A percentile compares a stretch with the other conserved stretches of the same genome.
Evolutionary conservation across 148 eudicot genomes (phyloP).

Genomic region (Gaultheria prostrata): DNA sequence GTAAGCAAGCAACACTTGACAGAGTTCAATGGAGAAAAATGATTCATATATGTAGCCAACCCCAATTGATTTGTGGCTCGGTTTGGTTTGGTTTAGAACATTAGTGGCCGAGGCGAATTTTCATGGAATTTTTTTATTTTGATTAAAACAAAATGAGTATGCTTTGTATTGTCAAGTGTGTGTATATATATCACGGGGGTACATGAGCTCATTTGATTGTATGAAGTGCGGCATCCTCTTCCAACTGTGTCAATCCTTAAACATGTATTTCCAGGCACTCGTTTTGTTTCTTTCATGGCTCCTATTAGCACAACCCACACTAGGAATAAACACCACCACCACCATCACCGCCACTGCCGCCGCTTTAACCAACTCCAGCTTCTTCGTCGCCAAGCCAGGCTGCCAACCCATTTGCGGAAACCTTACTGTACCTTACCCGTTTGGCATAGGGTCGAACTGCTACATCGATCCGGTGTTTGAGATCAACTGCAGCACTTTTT

Average conservation of each 20-base stretch:
- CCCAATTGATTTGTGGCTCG: no score
- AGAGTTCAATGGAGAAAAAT: no score
- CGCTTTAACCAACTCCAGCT: background rate
- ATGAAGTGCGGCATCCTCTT: no score
- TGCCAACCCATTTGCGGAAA: constrained; percentile 27
- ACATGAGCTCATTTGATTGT: no score
- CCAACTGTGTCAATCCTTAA: background rate
- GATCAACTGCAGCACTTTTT: constrained; percentile 23
- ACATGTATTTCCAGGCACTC: background rate
- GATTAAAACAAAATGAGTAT: no score
- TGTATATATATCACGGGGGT: no score
- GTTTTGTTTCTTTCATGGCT: background rate
- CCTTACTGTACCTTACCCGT: constrained; percentile 41
- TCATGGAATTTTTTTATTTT: no score
- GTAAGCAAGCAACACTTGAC: no score
- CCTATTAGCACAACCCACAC: background rate
- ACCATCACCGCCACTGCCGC: background rate
- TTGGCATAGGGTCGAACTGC: constrained; percentile 40
- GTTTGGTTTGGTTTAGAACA: no score
- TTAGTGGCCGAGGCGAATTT: no score
- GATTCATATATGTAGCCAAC: no score
- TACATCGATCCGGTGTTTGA: constrained; percentile 17
- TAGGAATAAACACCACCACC: background rate
- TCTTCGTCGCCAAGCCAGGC: constrained; percentile 19
- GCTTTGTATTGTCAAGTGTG: no score